Evolutionary conservation across 805 yeast species (phyloP).

Genomic region (Candida anglica): DNA sequence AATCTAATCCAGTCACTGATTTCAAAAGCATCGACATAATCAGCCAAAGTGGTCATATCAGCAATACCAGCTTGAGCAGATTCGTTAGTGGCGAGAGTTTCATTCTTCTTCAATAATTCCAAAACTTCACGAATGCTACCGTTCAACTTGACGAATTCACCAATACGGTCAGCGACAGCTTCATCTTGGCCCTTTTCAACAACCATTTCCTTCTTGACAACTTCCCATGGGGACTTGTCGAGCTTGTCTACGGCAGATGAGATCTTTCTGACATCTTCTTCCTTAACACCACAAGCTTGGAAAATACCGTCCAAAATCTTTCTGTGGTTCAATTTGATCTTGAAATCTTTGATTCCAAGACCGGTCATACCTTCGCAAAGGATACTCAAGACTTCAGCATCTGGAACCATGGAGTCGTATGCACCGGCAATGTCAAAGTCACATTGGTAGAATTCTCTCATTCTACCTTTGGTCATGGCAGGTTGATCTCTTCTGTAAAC

Average conservation of each 20-base stretch:
- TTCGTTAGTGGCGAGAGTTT: conserved; percentile 55
- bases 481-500: conserved; percentile 99
- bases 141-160: conserved; percentile 80
- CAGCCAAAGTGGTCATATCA: conserved; percentile 73
- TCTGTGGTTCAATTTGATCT: conserved; percentile 90
- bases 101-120: conserved; percentile 51
- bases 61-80: conserved; percentile 76
- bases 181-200: conserved; percentile 88
- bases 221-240: conserved; percentile 95
- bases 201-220: conserved; percentile 85
- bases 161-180: conserved; percentile 90
- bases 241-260: conserved; percentile 96
- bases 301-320: conserved; percentile 95
- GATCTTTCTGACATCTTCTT: conserved; percentile 88
- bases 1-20: conserved; percentile 67
- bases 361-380: conserved; percentile 80
- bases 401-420: conserved; percentile 94
- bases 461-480: conserved; percentile 99
- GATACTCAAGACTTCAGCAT: conserved; percentile 80
- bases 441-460: conserved; percentile 99
- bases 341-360: conserved; percentile 84
- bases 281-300: conserved; percentile 90
- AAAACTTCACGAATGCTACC: conserved; percentile 72
- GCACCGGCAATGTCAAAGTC: conserved; percentile 96
- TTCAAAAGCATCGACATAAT: conserved; percentile 80